Base-by-base conservation (phyloP, 768 basidiomycete species). In the Auriscalpium orientale region DNA sequence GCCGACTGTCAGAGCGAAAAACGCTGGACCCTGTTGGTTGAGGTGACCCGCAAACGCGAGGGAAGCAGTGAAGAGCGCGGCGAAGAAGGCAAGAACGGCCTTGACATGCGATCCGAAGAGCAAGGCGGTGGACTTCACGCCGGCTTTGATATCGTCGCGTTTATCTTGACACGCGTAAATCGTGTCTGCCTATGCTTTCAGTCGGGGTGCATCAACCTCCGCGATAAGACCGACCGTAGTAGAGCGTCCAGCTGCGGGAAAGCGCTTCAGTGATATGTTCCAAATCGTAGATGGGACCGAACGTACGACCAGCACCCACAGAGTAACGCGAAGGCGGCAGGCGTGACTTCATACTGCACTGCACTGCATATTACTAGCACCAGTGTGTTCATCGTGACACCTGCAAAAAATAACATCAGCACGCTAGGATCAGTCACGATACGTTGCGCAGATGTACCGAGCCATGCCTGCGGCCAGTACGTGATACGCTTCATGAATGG, bases 81-180 rank as follows among this genome's bases (percentile, higher is more conserved):
- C 68, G 58, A 84, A 79, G 21, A 68, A 56, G 12, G 73, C 62
- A 15, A 84, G 71, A 53, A 83, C 71, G 2, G 71, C 69, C 37
- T 72, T 69, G 22, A 79, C 72, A 34, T 69, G 64, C 13, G 67
- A 62, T 18, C 77, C 80, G 65, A 84, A 84, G n/a, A 83, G 73
- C 13, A 84, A 67, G 0, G 83, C 82, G 47, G 81, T 84, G 1
- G 82, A 83, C 65, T 82, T 81, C 50, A 85, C 79, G 38, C 80
- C 80, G 15, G 76, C 82, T 46, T 73, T 68, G 21, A 78, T 66
- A 61, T 85, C 83, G 69, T 84, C 84, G 33, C 68, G 66, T 57
- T 79, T 80, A 65, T 84, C 83, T 72, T 79, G 72, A 63, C 81
- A 81, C 5, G 81, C 83, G 62, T 85, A 85, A 57, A 83, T 81